phyloP scores from a whole-genome alignment of 108 stramenopile genomes.

The Nitzschia inconspicua region DNA sequence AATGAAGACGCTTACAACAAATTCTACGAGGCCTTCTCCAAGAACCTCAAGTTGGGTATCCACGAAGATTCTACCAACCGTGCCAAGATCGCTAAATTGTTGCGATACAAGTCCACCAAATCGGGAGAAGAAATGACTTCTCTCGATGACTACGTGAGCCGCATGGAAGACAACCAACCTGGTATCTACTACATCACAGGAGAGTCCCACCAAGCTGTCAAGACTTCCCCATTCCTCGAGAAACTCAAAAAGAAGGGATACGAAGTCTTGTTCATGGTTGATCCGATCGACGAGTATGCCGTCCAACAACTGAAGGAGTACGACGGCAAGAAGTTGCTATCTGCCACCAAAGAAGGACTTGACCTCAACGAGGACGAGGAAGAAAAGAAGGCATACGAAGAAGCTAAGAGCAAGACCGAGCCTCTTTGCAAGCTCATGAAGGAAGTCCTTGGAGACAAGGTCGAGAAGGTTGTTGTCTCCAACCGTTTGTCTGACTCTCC shows the following conservation, averaged over 20 bases:
- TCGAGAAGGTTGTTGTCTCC: conserved; percentile 99
- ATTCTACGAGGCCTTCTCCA: conserved; percentile 99
- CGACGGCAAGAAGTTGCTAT: conserved; percentile 99
- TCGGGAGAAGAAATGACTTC: conserved; percentile 98
- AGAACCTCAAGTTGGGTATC: conserved; percentile 99
- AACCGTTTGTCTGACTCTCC: conserved; percentile 98
- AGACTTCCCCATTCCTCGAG: conserved; percentile 99
- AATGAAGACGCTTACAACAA: conserved; percentile 99
- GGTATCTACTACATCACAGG: conserved; percentile 99
- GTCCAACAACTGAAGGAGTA: conserved; percentile 99
- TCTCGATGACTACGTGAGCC: conserved; percentile 98
- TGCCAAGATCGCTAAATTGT: conserved; percentile 99
- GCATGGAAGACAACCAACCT: conserved; percentile 98
- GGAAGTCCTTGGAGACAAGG: conserved; percentile 99
- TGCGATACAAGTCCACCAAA: conserved; percentile 99
- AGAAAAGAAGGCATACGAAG: conserved; percentile 98
- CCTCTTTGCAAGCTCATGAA: conserved; percentile 99
- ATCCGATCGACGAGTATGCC: conserved; percentile 99
- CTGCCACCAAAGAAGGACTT: conserved; percentile 99
- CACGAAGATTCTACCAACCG: conserved; percentile 99
- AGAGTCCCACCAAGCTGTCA: conserved; percentile 98
- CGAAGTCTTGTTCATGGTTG: conserved; percentile 99
- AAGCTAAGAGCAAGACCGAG: conserved; percentile 97
- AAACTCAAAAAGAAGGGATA: conserved; percentile 99
- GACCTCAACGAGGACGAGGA: conserved; percentile 93